A percentile compares a stretch with the other conserved stretches of the same genome.
Conservation (phyloP, 306 rosid species). For the Quercus mongolica region DNA sequence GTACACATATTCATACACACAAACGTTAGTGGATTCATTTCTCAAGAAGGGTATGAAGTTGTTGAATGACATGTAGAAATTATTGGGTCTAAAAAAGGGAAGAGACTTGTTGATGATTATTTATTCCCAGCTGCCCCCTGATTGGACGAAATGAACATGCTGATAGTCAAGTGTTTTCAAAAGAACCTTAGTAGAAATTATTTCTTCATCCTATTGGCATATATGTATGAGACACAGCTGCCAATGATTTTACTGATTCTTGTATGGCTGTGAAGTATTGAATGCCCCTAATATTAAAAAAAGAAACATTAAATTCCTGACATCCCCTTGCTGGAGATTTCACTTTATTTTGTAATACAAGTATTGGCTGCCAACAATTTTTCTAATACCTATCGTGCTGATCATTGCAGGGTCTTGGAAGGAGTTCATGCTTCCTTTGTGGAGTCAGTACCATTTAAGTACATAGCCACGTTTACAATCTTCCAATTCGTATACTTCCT, state of each 20-base stretch:
- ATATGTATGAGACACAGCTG: background rate
- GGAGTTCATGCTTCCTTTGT: conserved; percentile 75
- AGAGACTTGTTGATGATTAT: background rate
- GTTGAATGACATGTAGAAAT: background rate
- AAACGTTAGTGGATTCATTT: background rate
- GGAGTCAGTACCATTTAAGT: conserved; percentile 66
- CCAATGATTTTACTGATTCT: background rate
- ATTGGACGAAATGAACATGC: background rate
- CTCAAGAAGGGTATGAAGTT: background rate
- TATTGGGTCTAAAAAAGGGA: background rate
- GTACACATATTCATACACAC: background rate
- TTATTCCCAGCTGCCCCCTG: background rate
- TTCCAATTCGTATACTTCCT: conserved; percentile 68
- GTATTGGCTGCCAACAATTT: background rate
- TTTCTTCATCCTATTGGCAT: background rate
- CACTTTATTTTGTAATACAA: background rate
- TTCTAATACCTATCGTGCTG: background rate
- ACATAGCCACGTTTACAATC: conserved; percentile 53
- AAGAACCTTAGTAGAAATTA: background rate
- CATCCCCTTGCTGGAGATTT: background rate
- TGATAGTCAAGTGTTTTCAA: background rate
- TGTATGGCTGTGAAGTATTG: background rate
- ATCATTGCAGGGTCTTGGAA: conserved; percentile 60
- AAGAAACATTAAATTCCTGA: background rate
- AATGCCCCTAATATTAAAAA: too few species aligned